Evolutionary conservation across 768 basidiomycete species (phyloP), one percentile per base, ranked within the genome.

Genomic region (Chiua virens): DNA sequence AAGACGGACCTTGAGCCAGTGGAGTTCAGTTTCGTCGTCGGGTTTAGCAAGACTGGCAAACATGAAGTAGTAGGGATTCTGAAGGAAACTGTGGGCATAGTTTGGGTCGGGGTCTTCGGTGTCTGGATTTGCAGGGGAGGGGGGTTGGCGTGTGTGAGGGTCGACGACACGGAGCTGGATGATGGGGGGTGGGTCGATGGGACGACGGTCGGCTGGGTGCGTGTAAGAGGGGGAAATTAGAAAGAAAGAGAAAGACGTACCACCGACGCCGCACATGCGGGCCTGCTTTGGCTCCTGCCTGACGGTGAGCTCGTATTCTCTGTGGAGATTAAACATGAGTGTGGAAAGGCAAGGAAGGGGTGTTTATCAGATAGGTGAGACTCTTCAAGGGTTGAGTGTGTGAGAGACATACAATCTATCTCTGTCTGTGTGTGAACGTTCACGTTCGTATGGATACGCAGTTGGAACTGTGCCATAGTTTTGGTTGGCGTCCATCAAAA

Each of bases 1-100:
- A 11, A 47, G 22, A 52, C 71, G 21, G 47, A 86, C 85, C 77
- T 92, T 85, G 60, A 85, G 76, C 82, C 91, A 88, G 62, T 97
- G 94, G 39, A 96, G 68, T 68, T 96, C 93, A 13, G 86, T 79
- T 58, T 95, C 91, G 54, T 90, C 87, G 60, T 94, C 92, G 0
- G 90, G 89, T 59, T 92, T 86, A 2, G 92, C 92, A 36, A 95
- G 79, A 62, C 85, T 86, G 22, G 93, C 92, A 61, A 92, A 94
- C 89, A 95, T 95, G 70, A 96, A 94, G 67, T 93, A 96, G 67
- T 95, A 95, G 0, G 93, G 93, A 59, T 95, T 92, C 65, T 93
- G 91, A 17, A 92, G 78, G 65, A 84, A 92, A 20, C 75, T 80
- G 49, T 82, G 77, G 1, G 79, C 73, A 63, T 85, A 78, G 38